Conservation (phyloP, 2,329 filamentous ascomycete genomes). For the Colletotrichum trifolii region DNA sequence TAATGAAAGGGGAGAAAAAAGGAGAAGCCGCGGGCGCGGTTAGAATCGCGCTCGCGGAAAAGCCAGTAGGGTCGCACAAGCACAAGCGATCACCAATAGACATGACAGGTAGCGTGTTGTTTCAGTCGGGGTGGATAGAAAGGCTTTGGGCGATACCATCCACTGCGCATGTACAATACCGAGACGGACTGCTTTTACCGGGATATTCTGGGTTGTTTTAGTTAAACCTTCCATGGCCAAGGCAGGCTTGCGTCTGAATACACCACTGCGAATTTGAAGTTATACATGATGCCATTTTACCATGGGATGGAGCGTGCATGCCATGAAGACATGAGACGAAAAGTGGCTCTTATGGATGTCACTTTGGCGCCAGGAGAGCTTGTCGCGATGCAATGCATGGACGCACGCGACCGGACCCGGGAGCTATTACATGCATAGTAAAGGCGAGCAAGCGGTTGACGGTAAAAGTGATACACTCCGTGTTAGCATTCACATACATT, state of each 20-base stretch:
- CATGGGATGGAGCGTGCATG: background rate
- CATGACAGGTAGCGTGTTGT: slow-evolving; percentile 37
- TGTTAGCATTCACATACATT: too few species aligned
- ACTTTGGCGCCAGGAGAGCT: background rate
- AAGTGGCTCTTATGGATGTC: slow-evolving; percentile 22
- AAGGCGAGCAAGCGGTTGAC: background rate
- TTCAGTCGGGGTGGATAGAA: slow-evolving; percentile 39
- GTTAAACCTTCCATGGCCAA: slow-evolving; percentile 22
- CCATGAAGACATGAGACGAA: slow-evolving; percentile 1
- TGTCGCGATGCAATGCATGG: slow-evolving; percentile 11
- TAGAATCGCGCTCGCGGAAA: slow-evolving; percentile 24
- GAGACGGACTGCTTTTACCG: slow-evolving; percentile 36
- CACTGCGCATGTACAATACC: slow-evolving; percentile 39
- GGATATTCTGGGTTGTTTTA: slow-evolving; percentile 38
- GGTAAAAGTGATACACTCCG: too few species aligned
- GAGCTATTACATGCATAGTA: slow-evolving; percentile 2
- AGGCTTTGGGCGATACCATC: slow-evolving; percentile 37
- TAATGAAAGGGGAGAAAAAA: slow-evolving; percentile 16
- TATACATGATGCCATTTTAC: background rate
- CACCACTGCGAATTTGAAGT: slow-evolving; percentile 34
- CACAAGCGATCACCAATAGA: slow-evolving; percentile 33
- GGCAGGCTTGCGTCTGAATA: slow-evolving; percentile 33
- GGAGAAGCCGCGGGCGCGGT: slow-evolving; percentile 13
- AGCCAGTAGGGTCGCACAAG: slow-evolving; percentile 32
- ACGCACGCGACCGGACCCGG: slow-evolving; percentile 5